Evolutionary conservation across 495 filamentous ascomycete genomes (phyloP), one percentile per base, ranked within the genome.

Genomic region (Trichocladium antarcticum): DNA sequence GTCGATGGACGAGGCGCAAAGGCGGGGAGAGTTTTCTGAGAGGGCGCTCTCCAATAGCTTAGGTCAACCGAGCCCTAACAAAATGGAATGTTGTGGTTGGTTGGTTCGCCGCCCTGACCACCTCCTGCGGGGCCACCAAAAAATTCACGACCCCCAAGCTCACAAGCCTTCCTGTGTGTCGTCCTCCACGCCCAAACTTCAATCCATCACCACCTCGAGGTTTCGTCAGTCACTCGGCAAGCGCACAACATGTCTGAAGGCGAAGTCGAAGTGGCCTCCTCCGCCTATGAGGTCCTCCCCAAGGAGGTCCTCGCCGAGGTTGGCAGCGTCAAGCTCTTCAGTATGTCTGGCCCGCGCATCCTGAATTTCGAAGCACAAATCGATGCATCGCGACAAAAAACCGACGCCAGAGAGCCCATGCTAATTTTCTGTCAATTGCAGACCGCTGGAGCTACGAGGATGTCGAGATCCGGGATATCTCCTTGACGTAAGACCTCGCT

Each of bases 391-490:
- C 34, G 32, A 40, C 32, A 42, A 49, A 42, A 49, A 49, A 45
- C 41, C 40, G 40, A 49, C 27, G 1, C 32, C 9, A 12, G 19
- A 21, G 42, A 55, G 43, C 42, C 38, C 19, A 46, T 37, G 46
- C 67, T 68, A 54, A 72, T 58, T 51, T 37, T 8, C 43, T 37
- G 37, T 44, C 41, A 57, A 47, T 59, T 57, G 37, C 54, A 67
- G 63, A 63, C 61, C 61, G 56, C 56, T 74, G 72, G 78, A 89
- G 80, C 73, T 99, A 97, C 74, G 93, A 96, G 70, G 90, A 97
- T 81, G 93, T 99, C 61, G 92, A 99, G 78, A 92, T 97, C 69
- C 80, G 92, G 61, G 92, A 99, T 67, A 97, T 99, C 74, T 97
- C 93, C 55, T 80, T 99, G 76, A 96, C 92, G 92, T 98, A 89